A percentile compares a stretch with the other conserved stretches of the same genome.
These are phyloP conservation scores for Globisporangium cylindrosporum DNA, from an alignment of 352 stramenopile genomes.

Conservation along the genomic window DNA sequence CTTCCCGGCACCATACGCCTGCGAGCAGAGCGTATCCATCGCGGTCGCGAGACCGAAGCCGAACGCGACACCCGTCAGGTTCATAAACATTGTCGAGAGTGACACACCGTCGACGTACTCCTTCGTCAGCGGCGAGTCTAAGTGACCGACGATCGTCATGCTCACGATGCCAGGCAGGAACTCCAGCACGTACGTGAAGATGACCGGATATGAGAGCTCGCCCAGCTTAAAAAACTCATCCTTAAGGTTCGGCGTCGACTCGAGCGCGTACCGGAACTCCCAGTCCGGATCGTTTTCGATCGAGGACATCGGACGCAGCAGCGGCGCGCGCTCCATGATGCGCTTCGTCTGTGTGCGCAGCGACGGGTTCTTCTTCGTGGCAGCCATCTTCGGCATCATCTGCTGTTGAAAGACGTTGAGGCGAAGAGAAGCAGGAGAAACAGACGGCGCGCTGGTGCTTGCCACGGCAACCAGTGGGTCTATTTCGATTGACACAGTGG, in stretches of 20 bases:
- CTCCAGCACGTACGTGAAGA: conserved; percentile 73
- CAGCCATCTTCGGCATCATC: background rate
- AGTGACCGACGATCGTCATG: conserved; percentile 63
- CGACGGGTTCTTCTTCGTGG: conserved; percentile 15
- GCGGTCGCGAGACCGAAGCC: conserved; percentile 80
- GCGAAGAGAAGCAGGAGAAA: background rate
- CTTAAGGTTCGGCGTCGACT: conserved; percentile 21
- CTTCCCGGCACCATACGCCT: conserved; percentile 77
- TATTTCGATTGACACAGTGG: conserved; percentile 34
- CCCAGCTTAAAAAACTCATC: conserved; percentile 41
- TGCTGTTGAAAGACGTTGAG: background rate
- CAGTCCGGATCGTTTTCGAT: conserved; percentile 31
- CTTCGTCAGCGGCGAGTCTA: conserved; percentile 68
- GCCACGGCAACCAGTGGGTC: conserved; percentile 7
- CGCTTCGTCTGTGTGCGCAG: conserved; percentile 23
- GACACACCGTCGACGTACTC: conserved; percentile 69
- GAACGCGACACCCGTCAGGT: conserved; percentile 75
- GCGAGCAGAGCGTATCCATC: conserved; percentile 87
- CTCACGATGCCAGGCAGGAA: conserved; percentile 65
- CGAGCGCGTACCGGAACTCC: conserved; percentile 16
- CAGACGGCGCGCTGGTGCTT: conserved; percentile 16
- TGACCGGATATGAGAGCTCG: conserved; percentile 54
- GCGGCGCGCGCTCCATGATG: conserved; percentile 30
- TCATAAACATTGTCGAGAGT: conserved; percentile 77
- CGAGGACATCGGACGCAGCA: conserved; percentile 32